Evolutionary conservation across 2,329 filamentous ascomycete species (phyloP), one percentile per base, ranked within the genome.

Genomic region (Fonsecaea pugnacius): DNA sequence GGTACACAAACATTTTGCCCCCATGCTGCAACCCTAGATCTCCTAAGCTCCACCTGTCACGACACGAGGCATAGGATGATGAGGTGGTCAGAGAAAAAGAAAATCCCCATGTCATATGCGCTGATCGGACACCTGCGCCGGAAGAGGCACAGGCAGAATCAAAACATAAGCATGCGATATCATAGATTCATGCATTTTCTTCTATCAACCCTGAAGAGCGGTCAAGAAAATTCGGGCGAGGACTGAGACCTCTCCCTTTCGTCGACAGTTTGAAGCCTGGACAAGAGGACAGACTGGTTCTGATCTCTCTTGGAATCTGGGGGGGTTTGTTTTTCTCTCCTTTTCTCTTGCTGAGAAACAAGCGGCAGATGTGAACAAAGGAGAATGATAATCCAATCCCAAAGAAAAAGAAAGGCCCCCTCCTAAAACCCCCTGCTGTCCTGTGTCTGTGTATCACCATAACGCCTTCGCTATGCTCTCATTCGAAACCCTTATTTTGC

Each of bases 401-500:
- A 66, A 66, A 66, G 63, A 71, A 66, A 70, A 60, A 58, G 58
- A 70, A 60, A 52, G 27, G 77, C 62, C 76, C 56, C 75, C 69
- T 62, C 35, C 52, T 38, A 24, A 16, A 46, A 18, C 43, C 43
- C 32, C 56, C 24, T 56, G 33, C 58, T 55, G 40, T 51, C 32
- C 43, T 54, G 21, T 48, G 27, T 35, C 48, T 50, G 35, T 51
- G 55, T 50, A 48, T 38, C 63, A 40, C 63, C 63, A 12, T 53
- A 65, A 69, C 67, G 67, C 67, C 67, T 60, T 69, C 67, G 67
- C 67, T 66, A 69, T 69, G 67, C 65, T 59, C 53, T 53, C 38
- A 50, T 63, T 40, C 30, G 58, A 52, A 60, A 56, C 46, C 54
- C 58, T 8, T 40, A 18, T 48, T 33, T 59, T 38, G 43, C 38